Percentiles rank a stretch among this genome's conserved stretches.
These are phyloP conservation scores for Blastocystis sp. DNA, from an alignment of 352 stramenopile species.

Conservation along the genomic window DNA sequence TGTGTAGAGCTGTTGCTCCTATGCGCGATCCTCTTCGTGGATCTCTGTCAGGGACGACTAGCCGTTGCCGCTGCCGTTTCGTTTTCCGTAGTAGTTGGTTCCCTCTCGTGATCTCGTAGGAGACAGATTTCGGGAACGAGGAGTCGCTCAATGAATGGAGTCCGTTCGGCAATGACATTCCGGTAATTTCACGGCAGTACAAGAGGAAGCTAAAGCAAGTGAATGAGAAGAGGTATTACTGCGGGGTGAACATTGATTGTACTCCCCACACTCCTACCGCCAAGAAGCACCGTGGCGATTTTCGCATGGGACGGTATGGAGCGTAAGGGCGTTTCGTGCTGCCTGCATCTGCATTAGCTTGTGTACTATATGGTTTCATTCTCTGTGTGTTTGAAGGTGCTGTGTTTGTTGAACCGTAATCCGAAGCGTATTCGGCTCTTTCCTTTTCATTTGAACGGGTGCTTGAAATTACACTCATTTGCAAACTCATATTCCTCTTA, in stretches of 20 bases:
- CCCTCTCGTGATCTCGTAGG: background rate
- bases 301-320: constrained; percentile 14
- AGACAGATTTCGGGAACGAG: constrained; percentile 53
- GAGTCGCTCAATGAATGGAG: constrained; percentile 3
- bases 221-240: constrained; percentile 60
- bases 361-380: background rate
- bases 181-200: constrained; percentile 29
- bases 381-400: background rate
- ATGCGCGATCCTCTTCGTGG: constrained; percentile 36
- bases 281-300: constrained; percentile 46
- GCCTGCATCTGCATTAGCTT: background rate
- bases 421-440: no score
- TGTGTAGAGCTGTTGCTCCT: constrained; percentile 32
- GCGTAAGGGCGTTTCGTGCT: background rate
- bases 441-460: no score
- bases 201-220: constrained; percentile 45
- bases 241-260: constrained; percentile 71
- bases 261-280: background rate
- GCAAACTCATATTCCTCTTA: no score
- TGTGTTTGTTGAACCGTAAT: constrained; percentile 42
- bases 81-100: constrained; percentile 36
- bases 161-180: constrained; percentile 22
- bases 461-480: no score
- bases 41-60: constrained; percentile 15
- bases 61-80: constrained; percentile 48